phyloP scores from a whole-genome alignment of 352 stramenopile species.

The Thalassiosira oceanica region DNA sequence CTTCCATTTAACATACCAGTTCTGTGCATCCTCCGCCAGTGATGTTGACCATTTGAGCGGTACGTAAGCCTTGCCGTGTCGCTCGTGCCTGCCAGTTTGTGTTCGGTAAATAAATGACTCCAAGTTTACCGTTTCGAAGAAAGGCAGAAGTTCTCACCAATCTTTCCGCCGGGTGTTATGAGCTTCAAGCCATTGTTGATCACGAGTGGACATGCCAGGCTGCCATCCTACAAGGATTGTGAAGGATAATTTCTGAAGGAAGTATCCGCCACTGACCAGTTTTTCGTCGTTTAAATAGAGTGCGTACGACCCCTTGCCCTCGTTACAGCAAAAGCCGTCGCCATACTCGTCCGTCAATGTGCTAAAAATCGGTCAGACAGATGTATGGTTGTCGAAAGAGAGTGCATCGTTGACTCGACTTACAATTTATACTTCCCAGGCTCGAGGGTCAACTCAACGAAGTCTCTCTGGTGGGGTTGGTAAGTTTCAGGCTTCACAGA shows the following conservation, averaged over 20 bases:
- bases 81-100: too few species aligned
- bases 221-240: background rate
- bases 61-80: background rate
- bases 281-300: background rate
- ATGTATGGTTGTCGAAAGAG: too few species aligned
- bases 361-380: slow-evolving; percentile 4
- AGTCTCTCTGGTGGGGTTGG: slow-evolving; percentile 2
- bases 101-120: too few species aligned
- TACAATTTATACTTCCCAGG: slow-evolving; percentile 1
- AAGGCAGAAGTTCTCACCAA: too few species aligned
- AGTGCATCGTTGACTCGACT: too few species aligned
- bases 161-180: background rate
- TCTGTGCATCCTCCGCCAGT: background rate
- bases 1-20: too few species aligned
- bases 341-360: slow-evolving; percentile 33
- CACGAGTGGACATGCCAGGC: background rate
- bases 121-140: too few species aligned
- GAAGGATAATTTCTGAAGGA: background rate
- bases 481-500: slow-evolving; percentile 8
- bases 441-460: slow-evolving; percentile 6
- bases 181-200: background rate
- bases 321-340: slow-evolving; percentile 14
- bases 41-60: background rate
- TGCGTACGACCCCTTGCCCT: background rate
- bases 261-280: background rate